Conservation (phyloP, 257 asterid species). For the Forsythia viridissima region DNA sequence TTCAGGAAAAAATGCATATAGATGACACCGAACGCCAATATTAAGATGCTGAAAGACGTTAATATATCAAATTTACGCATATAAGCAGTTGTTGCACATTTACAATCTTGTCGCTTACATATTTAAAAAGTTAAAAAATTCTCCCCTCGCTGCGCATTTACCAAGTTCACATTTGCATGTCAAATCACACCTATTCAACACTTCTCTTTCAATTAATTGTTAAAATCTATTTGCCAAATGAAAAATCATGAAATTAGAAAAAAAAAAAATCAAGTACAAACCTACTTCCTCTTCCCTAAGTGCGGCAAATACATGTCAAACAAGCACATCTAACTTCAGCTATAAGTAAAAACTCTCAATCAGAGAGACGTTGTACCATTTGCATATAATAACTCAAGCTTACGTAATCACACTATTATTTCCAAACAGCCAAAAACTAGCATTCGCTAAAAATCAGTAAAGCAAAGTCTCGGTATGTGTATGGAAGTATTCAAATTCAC, state of each 20-base stretch:
- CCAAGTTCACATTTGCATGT: background rate
- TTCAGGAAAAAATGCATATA: background rate
- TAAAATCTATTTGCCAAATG: background rate
- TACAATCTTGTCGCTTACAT: too few relatives aligned
- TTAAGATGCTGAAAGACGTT: background rate
- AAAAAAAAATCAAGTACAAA: background rate
- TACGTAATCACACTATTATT: too few relatives aligned
- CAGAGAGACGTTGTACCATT: background rate
- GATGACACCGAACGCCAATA: background rate
- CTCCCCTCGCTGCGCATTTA: background rate
- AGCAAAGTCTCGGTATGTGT: too few relatives aligned
- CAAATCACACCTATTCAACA: background rate
- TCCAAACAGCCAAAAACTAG: too few relatives aligned
- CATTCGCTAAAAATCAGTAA: too few relatives aligned
- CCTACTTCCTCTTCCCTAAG: background rate
- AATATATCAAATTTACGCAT: background rate
- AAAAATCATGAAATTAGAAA: background rate
- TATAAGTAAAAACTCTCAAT: background rate
- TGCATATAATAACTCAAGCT: background rate
- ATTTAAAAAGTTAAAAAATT: background rate
- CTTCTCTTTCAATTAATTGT: background rate
- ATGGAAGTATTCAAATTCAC: background rate
- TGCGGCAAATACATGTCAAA: background rate
- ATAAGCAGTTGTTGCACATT: background rate
- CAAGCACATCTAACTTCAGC: background rate